phyloP scores from a whole-genome alignment of 2,329 filamentous ascomycete genomes.

The Calonectria pseudoturangicola region DNA sequence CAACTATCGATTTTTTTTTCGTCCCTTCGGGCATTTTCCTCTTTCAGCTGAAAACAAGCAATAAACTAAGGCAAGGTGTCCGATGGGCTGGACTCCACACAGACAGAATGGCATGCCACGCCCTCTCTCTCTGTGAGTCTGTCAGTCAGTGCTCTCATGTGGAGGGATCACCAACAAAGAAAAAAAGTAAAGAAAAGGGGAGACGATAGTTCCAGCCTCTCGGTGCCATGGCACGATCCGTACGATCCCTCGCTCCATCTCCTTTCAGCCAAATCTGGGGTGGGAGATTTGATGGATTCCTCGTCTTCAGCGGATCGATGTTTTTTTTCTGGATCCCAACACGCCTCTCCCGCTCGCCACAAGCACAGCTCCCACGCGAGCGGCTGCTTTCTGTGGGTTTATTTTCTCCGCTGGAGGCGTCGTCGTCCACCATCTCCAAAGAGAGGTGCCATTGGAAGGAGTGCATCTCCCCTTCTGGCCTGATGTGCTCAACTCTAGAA shows the following conservation, averaged over 20 bases:
- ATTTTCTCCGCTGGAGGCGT: not conserved
- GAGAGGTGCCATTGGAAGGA: not conserved
- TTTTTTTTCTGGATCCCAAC: conserved; percentile 16
- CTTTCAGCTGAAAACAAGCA: conserved; percentile 16
- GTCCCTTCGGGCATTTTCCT: conserved; percentile 17
- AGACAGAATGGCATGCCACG: not conserved
- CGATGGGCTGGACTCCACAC: too few species aligned
- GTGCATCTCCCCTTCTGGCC: conserved; percentile 24
- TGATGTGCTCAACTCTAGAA: conserved; percentile 34
- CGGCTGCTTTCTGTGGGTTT: conserved; percentile 3
- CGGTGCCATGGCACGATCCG: not conserved
- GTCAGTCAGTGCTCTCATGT: too few species aligned
- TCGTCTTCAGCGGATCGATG: not conserved
- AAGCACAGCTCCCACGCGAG: conserved; percentile 19
- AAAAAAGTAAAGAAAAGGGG: not conserved
- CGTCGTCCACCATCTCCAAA: not conserved
- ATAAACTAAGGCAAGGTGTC: conserved; percentile 2
- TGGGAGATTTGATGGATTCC: conserved; percentile 1
- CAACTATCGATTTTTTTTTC: conserved; percentile 30
- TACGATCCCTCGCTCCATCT: not conserved
- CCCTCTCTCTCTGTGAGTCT: not conserved
- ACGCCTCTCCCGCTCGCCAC: conserved; percentile 33
- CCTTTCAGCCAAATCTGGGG: not conserved
- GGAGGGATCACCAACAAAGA: not conserved
- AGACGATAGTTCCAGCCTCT: not conserved